Evolutionary conservation across 441 rosid genomes (phyloP).

Genomic region (Kokia cookei): DNA sequence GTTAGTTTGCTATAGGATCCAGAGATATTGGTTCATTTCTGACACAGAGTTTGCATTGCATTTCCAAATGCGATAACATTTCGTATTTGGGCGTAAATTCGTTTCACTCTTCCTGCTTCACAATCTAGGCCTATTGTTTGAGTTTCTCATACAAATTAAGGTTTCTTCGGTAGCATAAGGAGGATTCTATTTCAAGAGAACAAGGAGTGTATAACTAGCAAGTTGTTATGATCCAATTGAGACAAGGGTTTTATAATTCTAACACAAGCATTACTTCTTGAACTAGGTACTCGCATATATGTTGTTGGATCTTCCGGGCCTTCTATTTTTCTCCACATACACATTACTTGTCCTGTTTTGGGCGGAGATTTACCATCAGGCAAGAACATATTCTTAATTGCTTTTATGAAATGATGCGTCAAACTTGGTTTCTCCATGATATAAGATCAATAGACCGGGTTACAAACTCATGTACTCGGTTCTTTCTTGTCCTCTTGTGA

Average conservation of each 20-base stretch:
- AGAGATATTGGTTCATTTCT: not conserved
- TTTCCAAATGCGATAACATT: not conserved
- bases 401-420: not conserved
- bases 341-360: conserved; percentile 87
- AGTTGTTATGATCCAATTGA: not conserved
- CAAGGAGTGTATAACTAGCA: not conserved
- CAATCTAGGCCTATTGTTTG: not conserved
- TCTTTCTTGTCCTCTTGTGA: not conserved
- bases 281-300: conserved; percentile 58
- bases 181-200: not conserved
- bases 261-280: conserved; percentile 12
- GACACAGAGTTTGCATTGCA: not conserved
- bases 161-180: not conserved
- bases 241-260: not conserved
- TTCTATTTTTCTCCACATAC: conserved; percentile 86
- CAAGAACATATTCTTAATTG: conserved; percentile 20
- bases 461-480: not conserved
- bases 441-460: not conserved
- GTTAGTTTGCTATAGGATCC: conserved; percentile 37
- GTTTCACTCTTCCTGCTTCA: not conserved
- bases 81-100: not conserved
- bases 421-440: not conserved
- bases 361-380: conserved; percentile 99
- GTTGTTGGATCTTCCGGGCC: conserved; percentile 85
- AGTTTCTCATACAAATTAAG: not conserved